Evolutionary conservation across 345 rosid species (phyloP).

Genomic region (Brassica nigra): DNA sequence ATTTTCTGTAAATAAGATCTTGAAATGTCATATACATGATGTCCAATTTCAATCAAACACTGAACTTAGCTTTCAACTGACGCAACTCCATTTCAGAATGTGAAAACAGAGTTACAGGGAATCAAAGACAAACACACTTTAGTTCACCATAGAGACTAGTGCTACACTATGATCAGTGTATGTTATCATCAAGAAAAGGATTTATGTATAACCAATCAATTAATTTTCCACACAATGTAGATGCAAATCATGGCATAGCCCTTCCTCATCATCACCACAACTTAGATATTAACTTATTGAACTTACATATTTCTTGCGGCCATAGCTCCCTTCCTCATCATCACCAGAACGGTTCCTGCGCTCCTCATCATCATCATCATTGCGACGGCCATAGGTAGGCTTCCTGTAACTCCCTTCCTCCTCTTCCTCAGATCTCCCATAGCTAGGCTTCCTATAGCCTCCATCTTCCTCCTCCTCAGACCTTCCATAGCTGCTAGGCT

Average conservation of each 20-base stretch:
- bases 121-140: neutral
- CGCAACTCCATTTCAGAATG: neutral
- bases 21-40: neutral
- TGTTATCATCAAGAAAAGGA: neutral
- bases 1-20: neutral
- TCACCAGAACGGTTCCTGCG: slow-evolving; percentile 50
- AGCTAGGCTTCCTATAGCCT: slow-evolving; percentile 34
- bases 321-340: slow-evolving; percentile 61
- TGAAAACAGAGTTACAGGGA: neutral
- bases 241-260: neutral
- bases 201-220: neutral
- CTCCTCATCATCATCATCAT: slow-evolving; percentile 59
- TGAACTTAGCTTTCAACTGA: neutral
- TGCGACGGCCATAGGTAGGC: slow-evolving; percentile 49
- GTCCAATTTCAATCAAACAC: neutral
- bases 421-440: slow-evolving; percentile 48
- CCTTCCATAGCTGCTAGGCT: slow-evolving; percentile 28
- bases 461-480: slow-evolving; percentile 49
- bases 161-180: neutral
- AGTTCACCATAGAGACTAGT: neutral
- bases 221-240: neutral
- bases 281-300: neutral
- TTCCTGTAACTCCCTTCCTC: neutral
- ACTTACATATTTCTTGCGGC: slow-evolving; percentile 90
- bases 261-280: no score